phyloP scores from a whole-genome alignment of 176 grass and related monocot genomes.

The Pontederia crassipes region DNA sequence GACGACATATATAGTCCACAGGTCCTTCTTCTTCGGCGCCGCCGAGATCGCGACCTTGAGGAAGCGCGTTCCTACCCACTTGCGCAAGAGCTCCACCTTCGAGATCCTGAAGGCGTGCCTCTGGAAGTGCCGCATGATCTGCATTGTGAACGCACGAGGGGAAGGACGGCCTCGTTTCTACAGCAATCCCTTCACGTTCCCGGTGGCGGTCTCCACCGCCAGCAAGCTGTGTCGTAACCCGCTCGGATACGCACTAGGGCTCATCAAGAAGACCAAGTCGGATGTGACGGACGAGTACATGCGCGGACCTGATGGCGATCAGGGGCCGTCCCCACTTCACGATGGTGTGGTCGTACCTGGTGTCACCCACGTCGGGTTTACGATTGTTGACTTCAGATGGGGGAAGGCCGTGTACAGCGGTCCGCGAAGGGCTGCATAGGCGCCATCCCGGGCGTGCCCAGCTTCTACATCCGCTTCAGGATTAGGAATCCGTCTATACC shows the following conservation, averaged over 20 bases:
- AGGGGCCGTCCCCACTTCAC: conserved; percentile 24
- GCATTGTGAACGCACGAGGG: conserved; percentile 57
- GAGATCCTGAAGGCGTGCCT: conserved; percentile 67
- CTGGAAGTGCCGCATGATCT: conserved; percentile 70
- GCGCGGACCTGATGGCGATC: no score
- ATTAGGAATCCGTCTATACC: no score
- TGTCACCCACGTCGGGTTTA: conserved; percentile 51
- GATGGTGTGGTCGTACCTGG: conserved; percentile 40
- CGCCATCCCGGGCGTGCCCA: no score
- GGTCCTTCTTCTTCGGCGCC: conserved; percentile 66
- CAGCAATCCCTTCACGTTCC: conserved; percentile 67
- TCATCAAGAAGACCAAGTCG: no score
- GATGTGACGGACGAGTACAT: no score
- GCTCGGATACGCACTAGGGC: conserved; percentile 1
- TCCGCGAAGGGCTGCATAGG: no score
- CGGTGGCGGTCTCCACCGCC: conserved; percentile 38
- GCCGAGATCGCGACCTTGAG: conserved; percentile 33
- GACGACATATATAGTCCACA: conserved; percentile 66
- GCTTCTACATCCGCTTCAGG: no score
- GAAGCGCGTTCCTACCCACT: conserved; percentile 22
- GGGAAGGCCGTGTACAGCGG: no score
- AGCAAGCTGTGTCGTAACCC: conserved; percentile 26
- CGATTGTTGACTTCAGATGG: no score
- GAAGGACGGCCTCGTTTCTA: conserved; percentile 40
- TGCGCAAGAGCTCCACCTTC: conserved; percentile 49